These are phyloP conservation scores for Fusarium praegraminearum DNA, from an alignment of 2,329 filamentous ascomycete species.

Conservation along the genomic window DNA sequence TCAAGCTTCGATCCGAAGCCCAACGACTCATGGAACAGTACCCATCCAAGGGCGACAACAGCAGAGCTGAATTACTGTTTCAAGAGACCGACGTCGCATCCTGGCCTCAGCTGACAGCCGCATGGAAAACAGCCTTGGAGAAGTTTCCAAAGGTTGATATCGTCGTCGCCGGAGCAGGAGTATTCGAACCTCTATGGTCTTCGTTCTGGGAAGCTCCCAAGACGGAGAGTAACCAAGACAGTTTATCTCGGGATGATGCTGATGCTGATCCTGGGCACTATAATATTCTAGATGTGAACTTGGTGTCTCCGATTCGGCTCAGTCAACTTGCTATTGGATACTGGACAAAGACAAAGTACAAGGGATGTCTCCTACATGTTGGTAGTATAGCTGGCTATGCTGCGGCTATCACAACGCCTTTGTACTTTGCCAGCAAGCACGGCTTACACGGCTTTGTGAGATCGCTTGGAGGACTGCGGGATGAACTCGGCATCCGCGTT, in stretches of 20 bases:
- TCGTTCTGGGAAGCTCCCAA: conserved; percentile 54
- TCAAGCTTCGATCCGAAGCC: conserved; percentile 53
- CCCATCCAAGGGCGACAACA: conserved; percentile 39
- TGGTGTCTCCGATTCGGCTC: conserved; percentile 53
- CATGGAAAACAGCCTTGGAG: conserved; percentile 49
- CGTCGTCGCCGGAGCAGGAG: conserved; percentile 54
- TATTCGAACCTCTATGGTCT: conserved; percentile 54
- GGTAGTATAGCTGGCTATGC: conserved; percentile 53
- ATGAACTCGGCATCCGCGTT: conserved; percentile 40
- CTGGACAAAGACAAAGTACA: conserved; percentile 51
- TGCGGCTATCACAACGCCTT: conserved; percentile 48
- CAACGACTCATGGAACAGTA: conserved; percentile 50
- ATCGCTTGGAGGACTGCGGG: conserved; percentile 48
- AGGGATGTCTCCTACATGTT: conserved; percentile 51
- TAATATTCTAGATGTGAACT: conserved; percentile 53
- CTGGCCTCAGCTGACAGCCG: conserved; percentile 51
- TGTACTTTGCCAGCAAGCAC: conserved; percentile 55
- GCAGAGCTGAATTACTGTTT: conserved; percentile 50
- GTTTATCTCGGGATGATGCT: conserved; percentile 45
- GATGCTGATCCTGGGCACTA: conserved; percentile 52
- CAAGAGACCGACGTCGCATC: conserved; percentile 54
- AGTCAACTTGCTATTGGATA: conserved; percentile 55
- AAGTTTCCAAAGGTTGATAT: conserved; percentile 52
- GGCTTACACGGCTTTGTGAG: conserved; percentile 54
- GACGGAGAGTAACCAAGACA: conserved; percentile 48